Evolutionary conservation across 352 stramenopile genomes (phyloP), one percentile per base, ranked within the genome.

Genomic region (Pythium brachiatum): DNA sequence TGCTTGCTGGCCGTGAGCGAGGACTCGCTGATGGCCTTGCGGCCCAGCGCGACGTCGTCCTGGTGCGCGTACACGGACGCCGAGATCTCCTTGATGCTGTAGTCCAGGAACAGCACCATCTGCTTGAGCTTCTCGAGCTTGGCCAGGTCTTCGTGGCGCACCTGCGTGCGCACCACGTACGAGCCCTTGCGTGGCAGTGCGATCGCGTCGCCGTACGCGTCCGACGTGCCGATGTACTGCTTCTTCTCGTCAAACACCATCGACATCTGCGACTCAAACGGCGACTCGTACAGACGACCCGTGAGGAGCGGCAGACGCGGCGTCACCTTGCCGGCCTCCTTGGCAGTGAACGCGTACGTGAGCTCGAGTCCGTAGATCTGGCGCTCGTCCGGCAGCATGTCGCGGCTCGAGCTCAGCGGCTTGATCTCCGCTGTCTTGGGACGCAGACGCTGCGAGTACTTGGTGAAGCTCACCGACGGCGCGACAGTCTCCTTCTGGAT

Each of bases 171-270:
- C 55, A 94, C 61, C n/a, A 76, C 70, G 59, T 86, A 92, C 39
- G 78, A 78, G 1, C 90, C 91, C 71, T 97, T 97, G 66, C 96
- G 96, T 29, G 61, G 58, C 26, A 95, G 64, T 20, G 81, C 79
- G 13, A 94, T 88, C 12, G 73, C 60, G 21, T 92, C 82, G 8
- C 90, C 87, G 64, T 90, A 97, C 6, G 89, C 82, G 62, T 98
- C 93, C 23, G 82, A 91, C 52, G 67, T 78, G 53, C 79, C 89
- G 46, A 95, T 68, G 53, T 91, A 96, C 74, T 96, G 93, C 71
- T 98, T 98, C 69, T 98, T 97, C 18, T 86, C 85, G 72, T 98
- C 90, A 66, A 97, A 98, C 34, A 97, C 76, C 76, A 97, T 88
- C 66, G 90, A 95, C 58, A 98, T 57, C 57, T 98, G 92, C n/a